Conservation (phyloP, 73 alveolate genomes). For the Paramecium biaurelia region DNA sequence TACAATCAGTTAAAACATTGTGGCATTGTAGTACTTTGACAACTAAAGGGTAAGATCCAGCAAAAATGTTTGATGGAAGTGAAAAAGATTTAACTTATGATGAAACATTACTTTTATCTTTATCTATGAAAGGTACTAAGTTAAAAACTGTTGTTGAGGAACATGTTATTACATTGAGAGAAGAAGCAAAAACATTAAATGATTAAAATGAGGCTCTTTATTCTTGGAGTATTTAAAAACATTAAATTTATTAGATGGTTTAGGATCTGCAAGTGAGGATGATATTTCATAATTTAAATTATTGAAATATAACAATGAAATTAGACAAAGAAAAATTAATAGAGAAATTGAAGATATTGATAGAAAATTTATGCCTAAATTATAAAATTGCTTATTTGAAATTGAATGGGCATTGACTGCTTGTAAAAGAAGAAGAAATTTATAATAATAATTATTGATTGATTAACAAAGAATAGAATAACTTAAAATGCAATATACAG, state of each 20-base stretch:
- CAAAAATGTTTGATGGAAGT: constrained; percentile 29
- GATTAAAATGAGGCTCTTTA: constrained; percentile 22
- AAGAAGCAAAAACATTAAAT: constrained; percentile 35
- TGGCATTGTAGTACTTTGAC: neutral
- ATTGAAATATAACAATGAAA: neutral
- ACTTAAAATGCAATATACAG: constrained; percentile 43
- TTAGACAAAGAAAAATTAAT: neutral
- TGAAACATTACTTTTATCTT: neutral
- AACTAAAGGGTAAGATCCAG: neutral
- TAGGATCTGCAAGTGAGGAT: constrained; percentile 23
- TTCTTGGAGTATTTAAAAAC: neutral
- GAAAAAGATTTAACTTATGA: neutral
- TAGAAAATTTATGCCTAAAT: neutral
- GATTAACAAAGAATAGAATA: constrained; percentile 53
- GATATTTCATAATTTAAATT: neutral
- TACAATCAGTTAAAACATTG: constrained; percentile 15
- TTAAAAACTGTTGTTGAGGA: constrained; percentile 52
- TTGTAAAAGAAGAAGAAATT: constrained; percentile 58
- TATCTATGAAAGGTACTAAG: constrained; percentile 41
- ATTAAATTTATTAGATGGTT: neutral
- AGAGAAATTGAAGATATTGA: constrained; percentile 2
- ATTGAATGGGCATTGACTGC: constrained; percentile 55
- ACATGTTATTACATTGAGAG: constrained; percentile 38
- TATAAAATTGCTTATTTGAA: neutral
- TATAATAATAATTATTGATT: neutral